Evolutionary conservation across 139 green algal genomes (phyloP), one percentile per base, ranked within the genome.

Genomic region (Raphidocelis subcapitata): DNA sequence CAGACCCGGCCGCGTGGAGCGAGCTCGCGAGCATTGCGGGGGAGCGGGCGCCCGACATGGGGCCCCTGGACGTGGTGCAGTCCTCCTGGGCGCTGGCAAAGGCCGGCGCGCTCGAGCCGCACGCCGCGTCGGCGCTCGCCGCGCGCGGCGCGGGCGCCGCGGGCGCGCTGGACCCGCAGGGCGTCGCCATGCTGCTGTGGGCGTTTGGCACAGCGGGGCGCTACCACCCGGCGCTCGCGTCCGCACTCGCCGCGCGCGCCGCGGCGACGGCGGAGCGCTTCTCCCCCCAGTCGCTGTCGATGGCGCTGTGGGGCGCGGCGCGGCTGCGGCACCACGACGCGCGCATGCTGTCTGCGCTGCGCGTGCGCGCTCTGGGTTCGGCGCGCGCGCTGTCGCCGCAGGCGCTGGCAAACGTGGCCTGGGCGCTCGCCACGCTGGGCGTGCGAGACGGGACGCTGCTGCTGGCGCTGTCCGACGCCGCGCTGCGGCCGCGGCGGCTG

Each of bases 331-430:
- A 72, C 37, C 61, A 60, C 31, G 72, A 78, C 15, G 32, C 63
- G 1, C 62, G 72, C 29, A 18, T 72, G 62, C 72, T 78, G 59
- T 55, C 62, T 31, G 72, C 72, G 32, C 46, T 70, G 33, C 52
- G 72, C 12, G 51, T 78, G 26, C 55, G 49, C 21, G 52, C 54
- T 16, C 54, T 78, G 36, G 63, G 49, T 3, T 59, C n/a, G 35
- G 60, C 66, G 62, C 24, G 29, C 8, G 60, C 57, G 5, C 62
- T 78, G 47, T n/a, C 55, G 35, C 51, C 51, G 51, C 76, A 75
- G 47, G 55, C n/a, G 35, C 61, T 81, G 57, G 55, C 62, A 35
- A 72, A 71, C 35, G 10, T 81, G 36, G 59, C 73, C 3, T 84
- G 73, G 68, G 63, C 57, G 10, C 33, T 79, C 31, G 69, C 74